phyloP scores from a whole-genome alignment of 129 eudicot species.

The Lactuca sativa region DNA sequence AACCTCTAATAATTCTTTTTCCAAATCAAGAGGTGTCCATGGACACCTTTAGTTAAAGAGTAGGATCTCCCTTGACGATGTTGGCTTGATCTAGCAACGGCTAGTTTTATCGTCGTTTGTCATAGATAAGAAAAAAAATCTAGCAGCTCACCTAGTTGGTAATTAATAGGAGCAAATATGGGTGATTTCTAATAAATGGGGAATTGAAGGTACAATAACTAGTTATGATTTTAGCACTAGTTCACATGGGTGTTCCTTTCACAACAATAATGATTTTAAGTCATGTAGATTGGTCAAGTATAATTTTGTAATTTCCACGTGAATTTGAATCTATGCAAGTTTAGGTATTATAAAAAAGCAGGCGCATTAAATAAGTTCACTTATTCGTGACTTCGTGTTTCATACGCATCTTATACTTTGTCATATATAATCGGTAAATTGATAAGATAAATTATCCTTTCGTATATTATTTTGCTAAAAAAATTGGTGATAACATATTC shows the following conservation, averaged over 20 bases:
- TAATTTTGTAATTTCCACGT: not conserved
- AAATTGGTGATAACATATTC: not conserved
- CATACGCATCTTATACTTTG: not conserved
- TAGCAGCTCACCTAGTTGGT: not conserved
- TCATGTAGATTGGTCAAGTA: not conserved
- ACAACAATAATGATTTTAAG: not conserved
- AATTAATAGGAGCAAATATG: not conserved
- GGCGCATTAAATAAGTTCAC: not conserved
- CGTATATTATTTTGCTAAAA: not conserved
- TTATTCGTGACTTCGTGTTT: not conserved
- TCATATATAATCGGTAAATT: too few relatives aligned
- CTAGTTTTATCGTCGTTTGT: too few relatives aligned
- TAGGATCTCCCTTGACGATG: too few relatives aligned
- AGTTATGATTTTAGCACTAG: not conserved
- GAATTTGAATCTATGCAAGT: not conserved
- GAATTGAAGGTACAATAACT: not conserved
- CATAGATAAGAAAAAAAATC: too few relatives aligned
- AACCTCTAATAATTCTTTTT: too few relatives aligned
- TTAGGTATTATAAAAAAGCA: too few relatives aligned
- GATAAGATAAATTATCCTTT: not conserved
- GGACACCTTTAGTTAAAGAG: too few relatives aligned
- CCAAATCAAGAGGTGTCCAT: too few relatives aligned
- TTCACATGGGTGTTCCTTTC: not conserved
- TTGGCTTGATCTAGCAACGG: too few relatives aligned
- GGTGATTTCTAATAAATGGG: not conserved